Conservation (phyloP, 164 flowering plant species). For the Chimonanthus praecox region DNA sequence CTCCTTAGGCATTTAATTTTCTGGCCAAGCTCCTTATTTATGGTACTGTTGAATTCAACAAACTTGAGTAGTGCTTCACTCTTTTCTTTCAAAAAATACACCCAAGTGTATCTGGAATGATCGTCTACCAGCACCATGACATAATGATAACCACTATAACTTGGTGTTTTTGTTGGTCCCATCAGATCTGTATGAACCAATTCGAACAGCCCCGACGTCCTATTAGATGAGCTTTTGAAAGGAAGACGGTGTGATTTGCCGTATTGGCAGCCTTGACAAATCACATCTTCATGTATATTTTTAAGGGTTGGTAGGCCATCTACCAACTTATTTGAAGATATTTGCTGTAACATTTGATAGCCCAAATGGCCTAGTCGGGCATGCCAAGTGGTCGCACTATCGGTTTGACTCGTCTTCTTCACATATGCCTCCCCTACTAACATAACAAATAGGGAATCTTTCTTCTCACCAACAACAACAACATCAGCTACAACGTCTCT, state of each 20-base stretch:
- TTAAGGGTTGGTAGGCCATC: background rate
- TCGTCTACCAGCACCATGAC: slow-evolving; percentile 19
- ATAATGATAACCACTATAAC: slow-evolving; percentile 6
- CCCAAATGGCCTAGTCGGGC: background rate
- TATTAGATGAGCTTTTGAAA: slow-evolving; percentile 11
- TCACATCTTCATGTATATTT: background rate
- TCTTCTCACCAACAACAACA: background rate
- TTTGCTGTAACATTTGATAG: background rate
- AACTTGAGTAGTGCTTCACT: slow-evolving; percentile 9
- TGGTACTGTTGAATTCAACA: background rate
- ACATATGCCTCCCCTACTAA: background rate
- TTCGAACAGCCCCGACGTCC: slow-evolving; percentile 4
- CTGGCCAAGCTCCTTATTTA: slow-evolving; percentile 10
- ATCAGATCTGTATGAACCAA: slow-evolving; percentile 1
- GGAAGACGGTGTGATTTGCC: slow-evolving; percentile 23
- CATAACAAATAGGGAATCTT: background rate
- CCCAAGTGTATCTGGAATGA: slow-evolving; percentile 13
- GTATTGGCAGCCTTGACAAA: slow-evolving; percentile 19
- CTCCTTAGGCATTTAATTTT: slow-evolving; percentile 9
- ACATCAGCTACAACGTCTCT: background rate
- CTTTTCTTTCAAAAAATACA: slow-evolving; percentile 6
- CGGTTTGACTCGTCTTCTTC: slow-evolving; percentile 1
- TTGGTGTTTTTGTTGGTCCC: slow-evolving; percentile 9
- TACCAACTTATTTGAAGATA: slow-evolving; percentile 1
- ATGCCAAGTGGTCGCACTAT: background rate